Conservation (phyloP, 139 green algal species). For the Coccomyxa sp. region DNA sequence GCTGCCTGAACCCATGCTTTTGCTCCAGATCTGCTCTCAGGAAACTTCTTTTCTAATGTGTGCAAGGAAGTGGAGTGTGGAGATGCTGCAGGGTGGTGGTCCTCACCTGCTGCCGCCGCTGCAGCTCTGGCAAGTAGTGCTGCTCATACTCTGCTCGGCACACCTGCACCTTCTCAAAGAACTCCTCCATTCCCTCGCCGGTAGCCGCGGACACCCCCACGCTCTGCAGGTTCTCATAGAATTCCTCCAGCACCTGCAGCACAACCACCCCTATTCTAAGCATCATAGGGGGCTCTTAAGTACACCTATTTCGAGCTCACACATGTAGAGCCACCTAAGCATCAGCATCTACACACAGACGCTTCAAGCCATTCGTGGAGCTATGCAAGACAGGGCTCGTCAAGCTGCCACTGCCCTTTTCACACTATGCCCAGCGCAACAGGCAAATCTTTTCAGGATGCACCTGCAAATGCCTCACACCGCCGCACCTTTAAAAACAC, state of each 20-base stretch:
- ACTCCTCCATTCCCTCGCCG: constrained; percentile 80
- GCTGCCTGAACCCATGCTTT: neutral
- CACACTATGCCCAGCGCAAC: too few relatives aligned
- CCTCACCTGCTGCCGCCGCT: constrained; percentile 24
- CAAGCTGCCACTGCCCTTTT: too few relatives aligned
- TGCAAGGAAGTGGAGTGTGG: neutral
- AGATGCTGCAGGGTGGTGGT: neutral
- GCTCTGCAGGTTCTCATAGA: constrained; percentile 78
- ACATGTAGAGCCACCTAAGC: too few relatives aligned
- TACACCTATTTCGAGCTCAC: neutral
- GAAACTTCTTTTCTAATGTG: neutral
- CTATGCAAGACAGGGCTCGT: too few relatives aligned
- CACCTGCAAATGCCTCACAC: too few relatives aligned
- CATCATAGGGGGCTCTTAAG: neutral
- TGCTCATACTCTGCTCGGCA: constrained; percentile 67
- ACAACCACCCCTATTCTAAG: neutral
- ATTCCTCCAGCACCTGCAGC: constrained; percentile 77
- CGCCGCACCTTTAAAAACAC: too few relatives aligned
- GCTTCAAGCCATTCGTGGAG: too few relatives aligned
- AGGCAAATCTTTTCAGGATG: too few relatives aligned
- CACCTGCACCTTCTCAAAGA: constrained; percentile 62
- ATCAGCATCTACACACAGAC: too few relatives aligned
- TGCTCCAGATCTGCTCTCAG: neutral
- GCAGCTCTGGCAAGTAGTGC: constrained; percentile 65
- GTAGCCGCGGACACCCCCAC: constrained; percentile 90